These are phyloP conservation scores for Leishmania guyanensis DNA, from an alignment of 208 protist genomes.

Conservation along the genomic window DNA sequence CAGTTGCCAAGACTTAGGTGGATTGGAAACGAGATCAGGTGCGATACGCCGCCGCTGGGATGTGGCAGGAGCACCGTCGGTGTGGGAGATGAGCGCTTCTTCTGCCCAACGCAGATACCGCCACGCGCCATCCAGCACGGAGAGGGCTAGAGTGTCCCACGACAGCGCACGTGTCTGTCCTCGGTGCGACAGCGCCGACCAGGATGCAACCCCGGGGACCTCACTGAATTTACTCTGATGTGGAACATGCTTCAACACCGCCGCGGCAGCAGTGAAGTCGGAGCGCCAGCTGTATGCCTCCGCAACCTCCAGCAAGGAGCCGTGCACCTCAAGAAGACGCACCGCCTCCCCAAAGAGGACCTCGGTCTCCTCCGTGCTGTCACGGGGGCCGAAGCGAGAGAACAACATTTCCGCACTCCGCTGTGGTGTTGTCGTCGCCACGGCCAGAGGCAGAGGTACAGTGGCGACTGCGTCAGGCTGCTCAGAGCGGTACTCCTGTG, in stretches of 20 bases:
- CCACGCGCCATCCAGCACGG: slow-evolving; percentile 32
- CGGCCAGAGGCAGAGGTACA: not conserved
- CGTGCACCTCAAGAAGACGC: slow-evolving; percentile 20
- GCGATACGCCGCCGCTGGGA: not conserved
- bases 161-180: slow-evolving; percentile 11
- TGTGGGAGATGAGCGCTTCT: slow-evolving; percentile 19
- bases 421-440: not conserved
- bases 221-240: slow-evolving; percentile 1
- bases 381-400: not conserved
- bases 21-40: not conserved
- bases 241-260: slow-evolving; percentile 11
- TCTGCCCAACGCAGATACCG: slow-evolving; percentile 7
- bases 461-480: not conserved
- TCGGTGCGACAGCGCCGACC: not conserved
- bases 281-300: slow-evolving; percentile 28
- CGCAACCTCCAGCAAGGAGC: slow-evolving; percentile 20
- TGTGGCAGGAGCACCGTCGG: not conserved
- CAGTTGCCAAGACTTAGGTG: slow-evolving; percentile 6
- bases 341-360: slow-evolving; percentile 18
- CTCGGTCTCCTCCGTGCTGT: slow-evolving; percentile 9
- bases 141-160: slow-evolving; percentile 27
- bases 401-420: not conserved
- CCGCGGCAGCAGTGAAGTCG: slow-evolving; percentile 17
- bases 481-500: not conserved
- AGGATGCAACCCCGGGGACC: slow-evolving; percentile 10